Conservation (phyloP, 23 red algal species). For the Gracilariopsis chorda region DNA sequence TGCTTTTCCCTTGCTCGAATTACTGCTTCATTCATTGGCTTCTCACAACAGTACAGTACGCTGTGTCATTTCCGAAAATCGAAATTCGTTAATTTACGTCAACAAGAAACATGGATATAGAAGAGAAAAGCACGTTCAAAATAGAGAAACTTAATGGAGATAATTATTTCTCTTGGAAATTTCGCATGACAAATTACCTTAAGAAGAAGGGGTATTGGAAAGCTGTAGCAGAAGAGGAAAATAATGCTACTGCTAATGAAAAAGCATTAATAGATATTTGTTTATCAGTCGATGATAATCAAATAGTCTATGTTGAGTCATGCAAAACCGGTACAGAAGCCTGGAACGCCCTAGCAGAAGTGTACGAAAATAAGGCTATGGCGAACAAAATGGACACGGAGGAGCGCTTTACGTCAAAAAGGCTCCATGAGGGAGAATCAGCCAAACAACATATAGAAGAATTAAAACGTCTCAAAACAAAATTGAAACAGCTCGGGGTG, state of each 20-base stretch:
- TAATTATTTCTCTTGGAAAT: no score
- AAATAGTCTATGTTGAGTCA: neutral
- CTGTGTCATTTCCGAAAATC: no score
- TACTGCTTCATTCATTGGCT: no score
- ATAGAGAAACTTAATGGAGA: no score
- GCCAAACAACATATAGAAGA: conserved; percentile 5
- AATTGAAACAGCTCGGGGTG: neutral
- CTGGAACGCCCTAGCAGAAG: neutral
- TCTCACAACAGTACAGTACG: no score
- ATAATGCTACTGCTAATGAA: neutral
- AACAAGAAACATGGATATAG: no score
- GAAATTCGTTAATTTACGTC: no score
- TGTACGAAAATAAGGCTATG: neutral
- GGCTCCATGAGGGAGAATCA: neutral
- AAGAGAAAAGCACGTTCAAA: no score
- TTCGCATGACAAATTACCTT: no score
- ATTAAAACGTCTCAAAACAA: neutral
- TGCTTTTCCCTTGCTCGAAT: no score
- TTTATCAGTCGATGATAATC: neutral
- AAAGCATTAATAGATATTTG: neutral
- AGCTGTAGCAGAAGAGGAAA: neutral
- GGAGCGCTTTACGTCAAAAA: neutral
- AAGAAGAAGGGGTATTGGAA: neutral
- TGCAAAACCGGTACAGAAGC: neutral
- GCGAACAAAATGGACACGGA: neutral